A percentile compares a stretch with the other conserved stretches of the same genome.
phyloP scores from a whole-genome alignment of 805 yeast species.

The Saccharomyces paradoxus region DNA sequence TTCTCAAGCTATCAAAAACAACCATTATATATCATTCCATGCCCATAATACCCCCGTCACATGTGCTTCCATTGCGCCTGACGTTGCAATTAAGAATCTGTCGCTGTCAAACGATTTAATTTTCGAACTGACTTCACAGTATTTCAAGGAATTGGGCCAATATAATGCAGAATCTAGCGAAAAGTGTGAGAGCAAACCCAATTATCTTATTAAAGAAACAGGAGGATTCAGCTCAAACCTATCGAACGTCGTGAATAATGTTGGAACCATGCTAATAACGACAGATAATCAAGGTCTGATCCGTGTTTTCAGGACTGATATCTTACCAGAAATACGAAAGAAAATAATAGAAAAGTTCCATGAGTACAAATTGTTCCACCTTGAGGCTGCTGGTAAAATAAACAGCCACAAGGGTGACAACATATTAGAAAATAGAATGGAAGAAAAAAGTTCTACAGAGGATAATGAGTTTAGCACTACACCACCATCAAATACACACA shows the following conservation, averaged over 20 bases:
- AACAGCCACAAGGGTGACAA: background rate
- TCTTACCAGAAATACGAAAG: slow-evolving; percentile 44
- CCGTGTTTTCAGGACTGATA: slow-evolving; percentile 71
- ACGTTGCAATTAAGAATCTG: background rate
- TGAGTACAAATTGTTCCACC: background rate
- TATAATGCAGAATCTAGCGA: background rate
- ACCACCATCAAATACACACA: background rate
- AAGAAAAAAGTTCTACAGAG: background rate
- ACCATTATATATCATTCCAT: background rate
- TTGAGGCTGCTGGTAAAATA: background rate
- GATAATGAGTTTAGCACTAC: background rate
- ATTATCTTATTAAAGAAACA: background rate
- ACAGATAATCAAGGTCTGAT: slow-evolving; percentile 68
- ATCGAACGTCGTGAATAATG: slow-evolving; percentile 24
- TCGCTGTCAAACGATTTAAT: background rate
- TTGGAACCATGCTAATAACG: slow-evolving; percentile 54
- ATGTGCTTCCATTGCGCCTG: background rate
- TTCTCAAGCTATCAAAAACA: background rate
- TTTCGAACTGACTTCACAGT: background rate
- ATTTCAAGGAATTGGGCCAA: background rate
- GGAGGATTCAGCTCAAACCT: background rate
- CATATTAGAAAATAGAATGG: background rate
- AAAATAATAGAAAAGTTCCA: slow-evolving; percentile 19
- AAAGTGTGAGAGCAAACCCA: background rate
- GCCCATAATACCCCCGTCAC: background rate